A percentile compares a stretch with the other conserved stretches of the same genome.
Evolutionary conservation across 73 alveolate species (phyloP).

Genomic region (Diophrys appendiculata): DNA sequence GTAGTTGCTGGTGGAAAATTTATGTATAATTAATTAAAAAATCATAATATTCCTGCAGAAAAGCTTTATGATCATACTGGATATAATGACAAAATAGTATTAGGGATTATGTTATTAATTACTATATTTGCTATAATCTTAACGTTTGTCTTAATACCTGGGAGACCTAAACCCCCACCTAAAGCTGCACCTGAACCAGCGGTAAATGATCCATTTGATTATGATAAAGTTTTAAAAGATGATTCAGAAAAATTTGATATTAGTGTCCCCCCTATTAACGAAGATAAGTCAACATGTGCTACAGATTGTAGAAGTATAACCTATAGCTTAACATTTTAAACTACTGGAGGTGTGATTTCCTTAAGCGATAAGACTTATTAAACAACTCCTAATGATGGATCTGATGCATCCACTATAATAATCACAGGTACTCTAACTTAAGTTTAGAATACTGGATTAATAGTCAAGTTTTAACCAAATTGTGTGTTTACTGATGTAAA

Average conservation of each 20-base stretch:
- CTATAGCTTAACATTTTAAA: neutral
- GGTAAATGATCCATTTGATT: neutral
- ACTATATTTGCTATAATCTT: neutral
- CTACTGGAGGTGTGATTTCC: neutral
- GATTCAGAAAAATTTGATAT: neutral
- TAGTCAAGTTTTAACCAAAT: neutral
- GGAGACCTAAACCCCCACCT: neutral
- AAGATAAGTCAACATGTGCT: neutral
- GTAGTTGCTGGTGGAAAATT: neutral
- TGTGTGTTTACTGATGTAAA: neutral
- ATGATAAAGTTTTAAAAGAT: neutral
- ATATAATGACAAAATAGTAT: neutral
- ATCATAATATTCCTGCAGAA: neutral
- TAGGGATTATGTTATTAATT: neutral
- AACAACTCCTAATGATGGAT: neutral
- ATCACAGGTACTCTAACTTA: neutral
- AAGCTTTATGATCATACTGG: neutral
- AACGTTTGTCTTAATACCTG: neutral
- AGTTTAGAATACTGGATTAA: neutral
- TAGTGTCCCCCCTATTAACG: neutral
- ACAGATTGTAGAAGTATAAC: neutral
- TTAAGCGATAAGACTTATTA: neutral
- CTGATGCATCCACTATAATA: neutral
- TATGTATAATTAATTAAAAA: neutral
- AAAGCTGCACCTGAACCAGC: neutral